Evolutionary conservation across 257 asterid genomes (phyloP), one percentile per base, ranked within the genome.

Genomic region (Leptodermis oblonga): DNA sequence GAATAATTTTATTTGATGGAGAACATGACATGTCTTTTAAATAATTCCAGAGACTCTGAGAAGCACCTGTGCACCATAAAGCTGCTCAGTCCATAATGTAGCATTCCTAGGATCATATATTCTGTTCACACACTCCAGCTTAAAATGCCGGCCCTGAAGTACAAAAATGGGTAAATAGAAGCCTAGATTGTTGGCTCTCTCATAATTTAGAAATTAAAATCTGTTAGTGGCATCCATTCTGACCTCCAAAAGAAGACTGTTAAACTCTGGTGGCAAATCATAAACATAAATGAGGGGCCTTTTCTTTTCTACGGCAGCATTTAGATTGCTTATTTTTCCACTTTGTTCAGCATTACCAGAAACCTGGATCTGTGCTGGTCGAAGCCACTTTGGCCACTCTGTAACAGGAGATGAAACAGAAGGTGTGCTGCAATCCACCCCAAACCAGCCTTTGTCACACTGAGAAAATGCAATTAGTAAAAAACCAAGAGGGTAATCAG

Each of bases 61-160:
- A 45, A 70, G 67, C 75, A 94, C 99, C 97, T 94, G 99, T 30
- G 99, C 91, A 68, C 99, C 99, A 68, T 94, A 94, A 65, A 94
- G 95, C 37, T 79, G 85, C 3, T 87, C 96, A 12, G 92, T 88
- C 99, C 99, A 94, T 39, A 82, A 4, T 64, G 99, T 94, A 67
- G 89, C 96, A 74, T 94, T 94, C 73, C 85, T 76, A 62, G 41
- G 69, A 82, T 94, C 96, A 69, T 94, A 94, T 62, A 88, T 81
- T 83, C 99, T 88, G 81, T 94, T 94, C 36, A 94, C 89, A 7
- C 99, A 94, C 79, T 94, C 79, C 26, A 88, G 53, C 79, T 85
- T 90, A 82, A 80, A 91, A 83, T 94, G 99, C 0, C 97, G 84
- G 62, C 99, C 97, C 99, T 93, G 74, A 42, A 77, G 56, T 43